Conservation (phyloP, 1,139 yeast species). For the Blastobotrys persicus region DNA sequence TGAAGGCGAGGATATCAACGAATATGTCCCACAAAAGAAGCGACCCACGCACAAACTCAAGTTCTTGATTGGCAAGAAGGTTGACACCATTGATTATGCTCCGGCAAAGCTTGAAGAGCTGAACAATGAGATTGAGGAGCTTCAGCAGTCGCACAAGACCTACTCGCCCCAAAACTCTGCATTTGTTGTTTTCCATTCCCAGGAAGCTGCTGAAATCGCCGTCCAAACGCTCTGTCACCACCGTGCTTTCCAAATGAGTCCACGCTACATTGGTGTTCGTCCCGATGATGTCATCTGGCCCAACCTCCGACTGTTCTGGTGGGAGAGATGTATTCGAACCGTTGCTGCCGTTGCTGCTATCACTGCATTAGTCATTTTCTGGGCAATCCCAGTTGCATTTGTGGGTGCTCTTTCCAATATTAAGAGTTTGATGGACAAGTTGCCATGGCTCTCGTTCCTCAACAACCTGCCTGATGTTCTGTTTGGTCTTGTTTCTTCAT, state of each 20-base stretch:
- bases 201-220: slow-evolving; percentile 87
- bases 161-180: slow-evolving; percentile 56
- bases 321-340: slow-evolving; percentile 67
- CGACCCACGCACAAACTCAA: slow-evolving; percentile 68
- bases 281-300: slow-evolving; percentile 87
- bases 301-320: slow-evolving; percentile 79
- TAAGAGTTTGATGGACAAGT: slow-evolving; percentile 61
- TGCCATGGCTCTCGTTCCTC: slow-evolving; percentile 70
- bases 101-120: slow-evolving; percentile 64
- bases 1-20: slow-evolving; percentile 51
- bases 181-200: slow-evolving; percentile 82
- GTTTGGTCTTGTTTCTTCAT: slow-evolving; percentile 79
- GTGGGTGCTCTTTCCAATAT: slow-evolving; percentile 92
- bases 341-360: slow-evolving; percentile 60
- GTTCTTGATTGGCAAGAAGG: slow-evolving; percentile 75
- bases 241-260: slow-evolving; percentile 59
- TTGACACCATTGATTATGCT: slow-evolving; percentile 75
- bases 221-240: slow-evolving; percentile 71
- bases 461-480: slow-evolving; percentile 62
- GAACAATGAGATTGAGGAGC: slow-evolving; percentile 58
- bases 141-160: slow-evolving; percentile 51
- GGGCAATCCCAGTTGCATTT: slow-evolving; percentile 95
- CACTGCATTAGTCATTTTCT: slow-evolving; percentile 61
- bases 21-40: slow-evolving; percentile 73
- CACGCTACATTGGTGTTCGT: slow-evolving; percentile 63